Percentiles rank a stretch among this genome's conserved stretches.
Conservation (phyloP, 2,329 filamentous ascomycete genomes). For the Fusarium sp. region DNA sequence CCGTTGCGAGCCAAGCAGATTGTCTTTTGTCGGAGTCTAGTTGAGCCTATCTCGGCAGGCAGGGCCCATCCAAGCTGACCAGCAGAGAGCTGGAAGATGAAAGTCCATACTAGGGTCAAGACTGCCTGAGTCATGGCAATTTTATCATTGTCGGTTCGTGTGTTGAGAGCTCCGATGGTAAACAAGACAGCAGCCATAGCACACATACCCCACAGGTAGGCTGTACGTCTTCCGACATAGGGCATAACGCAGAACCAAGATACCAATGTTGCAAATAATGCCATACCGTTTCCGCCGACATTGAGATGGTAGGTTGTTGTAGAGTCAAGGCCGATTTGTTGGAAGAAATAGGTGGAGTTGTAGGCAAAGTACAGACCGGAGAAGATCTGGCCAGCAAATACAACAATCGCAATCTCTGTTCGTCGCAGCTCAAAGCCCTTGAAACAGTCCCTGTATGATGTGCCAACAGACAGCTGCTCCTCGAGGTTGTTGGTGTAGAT, state of each 20-base stretch:
- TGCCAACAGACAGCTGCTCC: slow-evolving; percentile 52
- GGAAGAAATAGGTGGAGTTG: slow-evolving; percentile 59
- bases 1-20: slow-evolving; percentile 51
- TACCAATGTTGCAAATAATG: slow-evolving; percentile 57
- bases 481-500: slow-evolving; percentile 58
- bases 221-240: slow-evolving; percentile 58
- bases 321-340: slow-evolving; percentile 52
- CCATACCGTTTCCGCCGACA: slow-evolving; percentile 57
- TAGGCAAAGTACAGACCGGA: slow-evolving; percentile 55
- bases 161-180: slow-evolving; percentile 59
- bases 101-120: slow-evolving; percentile 53
- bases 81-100: slow-evolving; percentile 53
- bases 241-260: slow-evolving; percentile 59
- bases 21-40: slow-evolving; percentile 51
- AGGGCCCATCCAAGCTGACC: slow-evolving; percentile 55
- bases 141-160: slow-evolving; percentile 42
- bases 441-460: slow-evolving; percentile 60
- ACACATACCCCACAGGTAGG: slow-evolving; percentile 61
- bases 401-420: slow-evolving; percentile 54
- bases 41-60: slow-evolving; percentile 51
- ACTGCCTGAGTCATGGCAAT: slow-evolving; percentile 53
- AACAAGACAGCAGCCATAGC: slow-evolving; percentile 55
- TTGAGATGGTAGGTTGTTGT: slow-evolving; percentile 52
- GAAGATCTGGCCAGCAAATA: slow-evolving; percentile 54
- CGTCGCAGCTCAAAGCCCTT: slow-evolving; percentile 56